Conservation (phyloP, 164 flowering plant genomes). For the Platanus orientalis region DNA sequence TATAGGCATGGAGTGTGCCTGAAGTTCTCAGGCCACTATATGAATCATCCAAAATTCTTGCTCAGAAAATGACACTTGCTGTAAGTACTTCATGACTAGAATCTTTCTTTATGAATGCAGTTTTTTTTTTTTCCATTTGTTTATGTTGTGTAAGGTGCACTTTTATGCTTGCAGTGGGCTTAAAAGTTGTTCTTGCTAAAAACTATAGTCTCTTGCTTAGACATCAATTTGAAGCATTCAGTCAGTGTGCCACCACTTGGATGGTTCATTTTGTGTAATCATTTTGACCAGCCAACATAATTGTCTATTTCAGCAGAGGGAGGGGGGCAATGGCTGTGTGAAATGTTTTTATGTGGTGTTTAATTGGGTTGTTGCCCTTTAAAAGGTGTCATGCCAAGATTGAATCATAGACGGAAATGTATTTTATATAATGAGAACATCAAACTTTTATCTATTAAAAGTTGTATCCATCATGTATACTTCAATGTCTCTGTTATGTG, state of each 20-base stretch:
- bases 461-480: no score
- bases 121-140: no score
- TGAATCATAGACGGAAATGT: background rate
- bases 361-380: no score
- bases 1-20: slow-evolving; percentile 73
- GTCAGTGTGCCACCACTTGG: no score
- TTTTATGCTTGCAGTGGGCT: background rate
- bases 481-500: background rate
- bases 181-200: background rate
- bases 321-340: no score
- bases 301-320: no score
- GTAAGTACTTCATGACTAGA: slow-evolving; percentile 43
- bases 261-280: no score
- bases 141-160: background rate
- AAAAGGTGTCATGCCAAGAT: background rate
- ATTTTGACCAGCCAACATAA: no score
- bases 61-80: slow-evolving; percentile 75
- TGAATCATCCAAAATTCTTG: slow-evolving; percentile 73
- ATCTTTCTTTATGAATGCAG: no score
- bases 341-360: no score
- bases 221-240: no score
- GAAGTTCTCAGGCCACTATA: slow-evolving; percentile 82
- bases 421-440: background rate
- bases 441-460: background rate
- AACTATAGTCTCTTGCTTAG: no score